Base-by-base conservation (phyloP, 1,284 basidiomycete genomes). In the Ceratobasidium sp. region DNA sequence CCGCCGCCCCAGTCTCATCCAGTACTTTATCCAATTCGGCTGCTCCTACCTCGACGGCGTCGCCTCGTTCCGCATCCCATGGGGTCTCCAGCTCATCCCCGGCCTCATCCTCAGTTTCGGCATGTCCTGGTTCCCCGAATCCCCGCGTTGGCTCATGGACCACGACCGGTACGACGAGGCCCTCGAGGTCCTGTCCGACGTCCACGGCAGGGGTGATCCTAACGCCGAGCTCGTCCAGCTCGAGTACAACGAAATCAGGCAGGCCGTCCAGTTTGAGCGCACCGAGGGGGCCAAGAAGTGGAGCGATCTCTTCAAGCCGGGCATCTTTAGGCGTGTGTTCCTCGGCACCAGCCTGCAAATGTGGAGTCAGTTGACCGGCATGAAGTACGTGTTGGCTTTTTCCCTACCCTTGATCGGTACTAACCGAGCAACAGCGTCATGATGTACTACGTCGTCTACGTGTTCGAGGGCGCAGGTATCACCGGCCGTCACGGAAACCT, bases 231-330 rank as follows among this genome's bases (percentile, higher is more conserved):
- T 95, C 22, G 93, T 95, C 37, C 83, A 87, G 53, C 88, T 94
- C 76, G 94, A 95, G 81, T 93, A 85, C 79, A 87, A 89, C 77
- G 92, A 95, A 82, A 95, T 95, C 81, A 89, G 86, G 80, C 85
- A 89, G 72, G 90, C 94, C 78, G 90, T 93, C 82, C 83, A 84
- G 72, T 88, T 88, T 78, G 94, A 95, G 81, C 86, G 86, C 34
- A 87, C 83, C 0, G 86, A 92, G 79, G 91, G 91, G 22, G 90
- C 90, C 39, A 92, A 90, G 80, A 89, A 88, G 0, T 92, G 88
- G 79, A 74, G 85, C 22, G 92, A 93, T 80, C 83, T 93, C n/a
- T 76, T 93, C 76, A 87, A 86, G 76, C 83, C 84, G 5, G 86
- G 86, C 39, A 86, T 89, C 59, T 82, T 87, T 56, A 86, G 88